Evolutionary conservation across 2,329 filamentous ascomycete genomes (phyloP).

Genomic region (Sporothrix schenckii): DNA sequence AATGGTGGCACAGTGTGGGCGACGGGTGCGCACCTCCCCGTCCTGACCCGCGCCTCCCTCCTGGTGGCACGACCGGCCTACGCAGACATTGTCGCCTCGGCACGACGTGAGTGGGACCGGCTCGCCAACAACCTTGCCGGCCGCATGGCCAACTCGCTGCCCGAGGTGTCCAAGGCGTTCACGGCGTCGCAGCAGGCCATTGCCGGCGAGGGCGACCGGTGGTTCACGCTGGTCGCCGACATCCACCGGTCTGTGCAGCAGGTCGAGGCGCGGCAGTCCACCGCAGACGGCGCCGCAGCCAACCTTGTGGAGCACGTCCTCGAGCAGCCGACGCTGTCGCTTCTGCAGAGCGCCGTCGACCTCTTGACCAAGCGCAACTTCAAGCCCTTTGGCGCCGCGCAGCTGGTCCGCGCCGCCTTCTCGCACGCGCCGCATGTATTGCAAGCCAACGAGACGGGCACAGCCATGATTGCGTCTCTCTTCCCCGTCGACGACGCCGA

Average conservation of each 20-base stretch:
- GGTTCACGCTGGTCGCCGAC: constrained; percentile 62
- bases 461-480: constrained; percentile 47
- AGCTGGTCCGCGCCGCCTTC: constrained; percentile 49
- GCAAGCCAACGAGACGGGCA: constrained; percentile 36
- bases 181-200: constrained; percentile 71
- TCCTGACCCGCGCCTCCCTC: constrained; percentile 54
- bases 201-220: constrained; percentile 66
- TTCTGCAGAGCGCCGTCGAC: constrained; percentile 44
- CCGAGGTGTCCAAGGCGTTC: constrained; percentile 79
- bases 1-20: constrained; percentile 41
- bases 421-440: constrained; percentile 51
- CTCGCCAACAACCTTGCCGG: constrained; percentile 65
- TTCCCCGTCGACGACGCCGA: constrained; percentile 57
- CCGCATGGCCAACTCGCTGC: constrained; percentile 72
- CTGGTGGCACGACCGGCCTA: constrained; percentile 49
- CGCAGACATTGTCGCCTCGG: constrained; percentile 50
- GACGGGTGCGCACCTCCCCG: constrained; percentile 42
- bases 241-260: constrained; percentile 42
- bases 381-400: constrained; percentile 60
- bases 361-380: constrained; percentile 56
- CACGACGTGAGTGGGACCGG: constrained; percentile 63
- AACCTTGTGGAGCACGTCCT: constrained; percentile 37
- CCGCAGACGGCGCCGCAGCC: constrained; percentile 30
- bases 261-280: constrained; percentile 22
- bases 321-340: constrained; percentile 38